Percentiles rank a stretch among this genome's conserved stretches.
Evolutionary conservation across 31 red algal genomes (phyloP).

Genomic region (Odonthalia washingtoniensis): DNA sequence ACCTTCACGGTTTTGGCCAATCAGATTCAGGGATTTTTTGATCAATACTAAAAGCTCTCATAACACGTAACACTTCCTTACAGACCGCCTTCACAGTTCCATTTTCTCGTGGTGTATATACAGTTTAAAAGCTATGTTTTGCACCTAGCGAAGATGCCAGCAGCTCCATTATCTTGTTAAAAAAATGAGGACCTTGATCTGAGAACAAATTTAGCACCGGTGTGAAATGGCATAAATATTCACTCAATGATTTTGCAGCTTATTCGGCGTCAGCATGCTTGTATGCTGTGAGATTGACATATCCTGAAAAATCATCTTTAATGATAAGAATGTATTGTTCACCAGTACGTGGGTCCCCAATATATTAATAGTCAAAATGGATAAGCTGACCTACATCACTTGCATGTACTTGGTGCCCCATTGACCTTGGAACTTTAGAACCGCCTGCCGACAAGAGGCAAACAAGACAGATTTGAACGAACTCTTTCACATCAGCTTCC

Average conservation of each 20-base stretch:
- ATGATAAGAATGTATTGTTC: constrained; percentile 27
- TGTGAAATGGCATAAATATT: neutral
- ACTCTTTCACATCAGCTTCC: constrained; percentile 39
- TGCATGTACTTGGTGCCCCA: constrained; percentile 38
- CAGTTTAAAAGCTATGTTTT: neutral
- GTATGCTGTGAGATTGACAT: neutral
- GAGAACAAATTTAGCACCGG: neutral
- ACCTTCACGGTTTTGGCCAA: too few species aligned
- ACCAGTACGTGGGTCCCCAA: constrained; percentile 23
- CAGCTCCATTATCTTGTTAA: neutral
- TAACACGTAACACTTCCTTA: constrained; percentile 18
- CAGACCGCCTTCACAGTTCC: neutral
- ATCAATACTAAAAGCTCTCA: constrained; percentile 5
- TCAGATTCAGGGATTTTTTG: constrained; percentile 24
- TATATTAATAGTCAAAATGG: constrained; percentile 60
- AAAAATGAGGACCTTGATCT: neutral
- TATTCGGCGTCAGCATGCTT: constrained; percentile 26
- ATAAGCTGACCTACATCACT: constrained; percentile 15
- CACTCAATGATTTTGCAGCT: neutral
- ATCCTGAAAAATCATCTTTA: constrained; percentile 36
- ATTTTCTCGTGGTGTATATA: neutral
- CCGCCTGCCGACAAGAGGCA: constrained; percentile 47
- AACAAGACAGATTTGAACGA: constrained; percentile 51
- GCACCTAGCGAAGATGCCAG: neutral
- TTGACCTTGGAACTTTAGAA: constrained; percentile 21